phyloP scores from a whole-genome alignment of 176 grass and related monocot species.

The Areca catechu region DNA sequence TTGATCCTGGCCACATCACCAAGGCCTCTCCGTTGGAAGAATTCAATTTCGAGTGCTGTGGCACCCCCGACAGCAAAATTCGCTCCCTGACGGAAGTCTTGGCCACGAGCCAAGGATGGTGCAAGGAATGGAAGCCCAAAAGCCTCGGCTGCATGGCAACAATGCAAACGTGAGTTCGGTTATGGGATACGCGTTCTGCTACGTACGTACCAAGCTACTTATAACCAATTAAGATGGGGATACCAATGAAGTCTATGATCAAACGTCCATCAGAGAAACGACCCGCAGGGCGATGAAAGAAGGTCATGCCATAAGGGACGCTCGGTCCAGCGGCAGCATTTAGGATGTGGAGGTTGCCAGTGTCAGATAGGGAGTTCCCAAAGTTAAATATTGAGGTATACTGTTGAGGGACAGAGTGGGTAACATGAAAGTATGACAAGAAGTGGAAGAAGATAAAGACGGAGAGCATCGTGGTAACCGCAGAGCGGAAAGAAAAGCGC shows the following conservation, averaged over 20 bases:
- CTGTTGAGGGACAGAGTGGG: not conserved
- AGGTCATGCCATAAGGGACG: slow-evolving; percentile 80
- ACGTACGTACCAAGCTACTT: too few relatives aligned
- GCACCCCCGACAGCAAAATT: slow-evolving; percentile 83
- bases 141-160: slow-evolving; percentile 44
- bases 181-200: too few relatives aligned
- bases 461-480: too few relatives aligned
- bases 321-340: not conserved
- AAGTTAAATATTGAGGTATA: slow-evolving; percentile 39
- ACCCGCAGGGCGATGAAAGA: slow-evolving; percentile 70
- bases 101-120: slow-evolving; percentile 42
- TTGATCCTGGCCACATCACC: slow-evolving; percentile 49
- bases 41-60: slow-evolving; percentile 61
- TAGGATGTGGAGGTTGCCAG: slow-evolving; percentile 24
- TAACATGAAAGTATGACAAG: not conserved
- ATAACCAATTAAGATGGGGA: not conserved
- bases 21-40: slow-evolving; percentile 57
- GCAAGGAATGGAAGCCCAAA: slow-evolving; percentile 67
- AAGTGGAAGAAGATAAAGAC: slow-evolving; percentile 8
- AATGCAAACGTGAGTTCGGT: not conserved
- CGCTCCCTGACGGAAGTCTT: slow-evolving; percentile 45
- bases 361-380: slow-evolving; percentile 34
- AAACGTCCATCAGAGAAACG: slow-evolving; percentile 82
- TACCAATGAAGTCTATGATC: slow-evolving; percentile 80
- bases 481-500: too few relatives aligned